Evolutionary conservation across 2,329 filamentous ascomycete species (phyloP).

Genomic region (Pestalotiopsis sp.): DNA sequence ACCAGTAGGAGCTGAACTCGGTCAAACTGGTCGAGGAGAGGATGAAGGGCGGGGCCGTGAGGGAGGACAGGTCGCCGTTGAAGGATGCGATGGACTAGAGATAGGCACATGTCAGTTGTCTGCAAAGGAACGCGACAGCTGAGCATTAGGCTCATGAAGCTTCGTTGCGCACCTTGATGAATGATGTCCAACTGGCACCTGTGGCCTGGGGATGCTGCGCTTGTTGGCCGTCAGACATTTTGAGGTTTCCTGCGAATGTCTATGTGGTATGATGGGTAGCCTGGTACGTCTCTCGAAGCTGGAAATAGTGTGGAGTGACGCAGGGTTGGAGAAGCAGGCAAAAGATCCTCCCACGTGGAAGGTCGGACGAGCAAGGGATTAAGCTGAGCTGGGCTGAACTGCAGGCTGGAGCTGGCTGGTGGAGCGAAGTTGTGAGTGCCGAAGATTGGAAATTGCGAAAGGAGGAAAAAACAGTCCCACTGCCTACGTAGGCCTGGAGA

Average conservation of each 20-base stretch:
- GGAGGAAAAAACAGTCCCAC: background rate
- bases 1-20: slow-evolving; percentile 54
- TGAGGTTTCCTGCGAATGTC: background rate
- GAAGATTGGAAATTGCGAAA: background rate
- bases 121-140: background rate
- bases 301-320: slow-evolving; percentile 1
- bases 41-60: slow-evolving; percentile 54
- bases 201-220: slow-evolving; percentile 29
- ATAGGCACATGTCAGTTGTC: background rate
- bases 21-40: slow-evolving; percentile 50
- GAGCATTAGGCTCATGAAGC: background rate
- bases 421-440: background rate
- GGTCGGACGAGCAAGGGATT: background rate
- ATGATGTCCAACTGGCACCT: slow-evolving; percentile 34
- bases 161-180: slow-evolving; percentile 30
- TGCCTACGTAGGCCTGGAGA: background rate
- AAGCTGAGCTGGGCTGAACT: background rate
- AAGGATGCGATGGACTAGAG: slow-evolving; percentile 37
- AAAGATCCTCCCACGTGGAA: background rate
- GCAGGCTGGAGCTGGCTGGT: background rate
- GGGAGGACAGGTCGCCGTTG: slow-evolving; percentile 53
- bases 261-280: background rate
- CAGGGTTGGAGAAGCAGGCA: background rate
- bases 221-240: slow-evolving; percentile 12
- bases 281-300: background rate